Evolutionary conservation across 495 filamentous ascomycete genomes (phyloP), one percentile per base, ranked within the genome.

Genomic region (Penicillium parvum): DNA sequence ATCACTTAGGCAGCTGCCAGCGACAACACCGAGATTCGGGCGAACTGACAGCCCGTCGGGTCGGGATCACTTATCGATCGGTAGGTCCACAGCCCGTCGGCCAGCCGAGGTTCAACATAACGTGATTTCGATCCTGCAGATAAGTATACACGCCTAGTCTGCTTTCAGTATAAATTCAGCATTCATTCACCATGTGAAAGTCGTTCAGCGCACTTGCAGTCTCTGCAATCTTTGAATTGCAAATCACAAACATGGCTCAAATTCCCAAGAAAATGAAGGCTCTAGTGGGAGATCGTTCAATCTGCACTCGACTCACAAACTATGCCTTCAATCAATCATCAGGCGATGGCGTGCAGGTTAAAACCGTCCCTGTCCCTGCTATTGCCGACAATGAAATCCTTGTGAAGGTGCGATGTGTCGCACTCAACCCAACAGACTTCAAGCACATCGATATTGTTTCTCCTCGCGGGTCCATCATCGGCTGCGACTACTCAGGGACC

Each of bases 401-500:
- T 20, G 66, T 77, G 46, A 46, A 57, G 6, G 60, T 64, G 15
- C 66, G 74, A 27, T 35, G 30, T 23, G 41, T 44, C 23, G 75
- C 72, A 1, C 52, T 78, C 19, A 80, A 80, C 38, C 75, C 76
- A n/a, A 77, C 66, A 3, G 76, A 76, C 58, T 77, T 67, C 63
- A 80, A 80, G 51, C 62, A 70, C 22, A 50, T 78, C 20, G 68
- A 73, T 30, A n/a, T 40, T 2, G 14, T 57, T 4, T 45, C 49
- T 9, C 49, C 55, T 2, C 39, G 26, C 1, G 58, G 59, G n/a
- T 40, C 56, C 23, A 67, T 73, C 18, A 63, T 69, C n/a, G 78
- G 78, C 46, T 73, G 75, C 45, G 77, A 81, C 48, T 78, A 67
- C 52, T 57, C 74, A 3, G 78, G 78, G 16, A 55, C 61, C 0